Evolutionary conservation across 2,329 filamentous ascomycete genomes (phyloP).

Genomic region (Beauveria sp.): DNA sequence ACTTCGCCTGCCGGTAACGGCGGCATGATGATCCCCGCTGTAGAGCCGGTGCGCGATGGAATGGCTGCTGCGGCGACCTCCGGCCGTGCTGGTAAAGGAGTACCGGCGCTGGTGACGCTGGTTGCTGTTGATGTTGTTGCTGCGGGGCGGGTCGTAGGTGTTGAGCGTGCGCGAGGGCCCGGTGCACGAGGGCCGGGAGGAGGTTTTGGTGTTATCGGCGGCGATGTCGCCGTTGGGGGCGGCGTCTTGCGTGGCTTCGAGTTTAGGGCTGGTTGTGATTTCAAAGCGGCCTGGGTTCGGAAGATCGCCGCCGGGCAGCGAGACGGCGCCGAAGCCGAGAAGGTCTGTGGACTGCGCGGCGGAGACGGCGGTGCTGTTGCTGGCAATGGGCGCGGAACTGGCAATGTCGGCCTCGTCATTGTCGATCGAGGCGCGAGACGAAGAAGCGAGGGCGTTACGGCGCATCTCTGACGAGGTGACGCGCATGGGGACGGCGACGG

Average conservation of each 20-base stretch:
- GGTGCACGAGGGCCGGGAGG: slow-evolving; percentile 24
- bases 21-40: slow-evolving; percentile 30
- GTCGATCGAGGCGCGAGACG: slow-evolving; percentile 42
- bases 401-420: slow-evolving; percentile 91
- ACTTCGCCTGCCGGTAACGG: neutral
- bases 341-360: slow-evolving; percentile 51
- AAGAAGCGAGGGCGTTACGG: slow-evolving; percentile 46
- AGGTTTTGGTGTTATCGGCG: neutral
- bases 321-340: slow-evolving; percentile 49
- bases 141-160: slow-evolving; percentile 37
- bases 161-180: slow-evolving; percentile 34
- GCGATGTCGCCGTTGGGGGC: neutral
- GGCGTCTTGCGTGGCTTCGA: slow-evolving; percentile 25
- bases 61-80: slow-evolving; percentile 39
- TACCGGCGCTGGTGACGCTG: slow-evolving; percentile 41
- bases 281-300: slow-evolving; percentile 73
- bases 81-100: slow-evolving; percentile 45
- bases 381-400: slow-evolving; percentile 26
- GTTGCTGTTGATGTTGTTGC: slow-evolving; percentile 18
- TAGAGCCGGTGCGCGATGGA: slow-evolving; percentile 48
- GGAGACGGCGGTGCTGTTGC: slow-evolving; percentile 10
- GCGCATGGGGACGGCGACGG: slow-evolving; percentile 85
- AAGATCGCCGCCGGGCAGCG: slow-evolving; percentile 53
- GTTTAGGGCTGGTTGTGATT: slow-evolving; percentile 39
- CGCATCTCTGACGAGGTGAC: slow-evolving; percentile 78